Evolutionary conservation across 2,329 filamentous ascomycete species (phyloP), one percentile per base, ranked within the genome.

Genomic region (Aureobasidium namibiae): DNA sequence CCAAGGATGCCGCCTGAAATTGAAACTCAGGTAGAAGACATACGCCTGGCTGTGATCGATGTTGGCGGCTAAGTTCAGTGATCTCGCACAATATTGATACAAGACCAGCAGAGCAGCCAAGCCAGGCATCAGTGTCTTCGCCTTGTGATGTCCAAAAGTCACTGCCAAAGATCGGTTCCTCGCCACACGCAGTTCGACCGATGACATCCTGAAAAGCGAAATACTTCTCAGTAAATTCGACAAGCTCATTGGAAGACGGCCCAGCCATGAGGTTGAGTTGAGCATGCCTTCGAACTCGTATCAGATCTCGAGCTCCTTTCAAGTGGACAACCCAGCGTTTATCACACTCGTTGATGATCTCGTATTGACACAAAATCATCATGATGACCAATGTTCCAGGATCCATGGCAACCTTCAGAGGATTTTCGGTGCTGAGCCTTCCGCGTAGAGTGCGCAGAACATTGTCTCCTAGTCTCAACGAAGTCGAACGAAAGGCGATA

Each of bases 141-240:
- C 73, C 70, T 36, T 70, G 65, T 6, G 70, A 66, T 24, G 67
- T 65, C 78, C 78, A 80, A 60, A 78, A 79, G 52, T 79, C 76
- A 31, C 68, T 70, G 1, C 76, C 77, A 46, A 80, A 80, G 0
- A 77, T 66, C 0, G 76, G 73, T 9, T 75, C 72, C 11, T 78
- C 74, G 2, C 76, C 77, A 54, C 77, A 80, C 0, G 78, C 78
- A 0, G 78, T 80, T 34, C 77, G 72, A 29, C 78, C 77, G 62
- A 80, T 79, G 16, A 78, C 75, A 60, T 80, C 78, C 60, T 80
- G 78, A 14, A 78, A 80, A 3, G 78, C 78, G 58, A 80, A 80
- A 62, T 79, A 80, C 1, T 73, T 70, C 61, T 80, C 77, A 0
- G 75, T 73, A 6, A 73, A 68, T 2, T 66, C 72, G 0, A 73